Conservation (phyloP, 2,329 filamentous ascomycete genomes). For the Botryotinia calthae region DNA sequence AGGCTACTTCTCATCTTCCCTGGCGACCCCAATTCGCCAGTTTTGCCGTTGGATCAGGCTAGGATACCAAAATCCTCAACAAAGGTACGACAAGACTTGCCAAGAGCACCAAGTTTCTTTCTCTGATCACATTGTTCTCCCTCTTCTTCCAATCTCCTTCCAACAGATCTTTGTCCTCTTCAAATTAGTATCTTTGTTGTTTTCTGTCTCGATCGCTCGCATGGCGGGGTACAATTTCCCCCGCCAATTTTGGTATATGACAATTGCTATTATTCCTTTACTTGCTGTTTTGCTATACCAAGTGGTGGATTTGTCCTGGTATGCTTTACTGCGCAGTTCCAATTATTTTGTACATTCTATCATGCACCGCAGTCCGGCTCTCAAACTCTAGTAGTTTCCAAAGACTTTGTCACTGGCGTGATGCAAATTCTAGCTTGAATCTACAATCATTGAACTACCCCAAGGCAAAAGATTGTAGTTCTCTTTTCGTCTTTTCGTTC, state of each 20-base stretch:
- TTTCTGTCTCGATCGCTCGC: neutral
- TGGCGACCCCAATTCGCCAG: constrained; percentile 17
- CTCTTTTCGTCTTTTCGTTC: too few species aligned
- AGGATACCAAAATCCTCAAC: neutral
- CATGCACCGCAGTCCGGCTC: neutral
- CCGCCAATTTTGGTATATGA: neutral
- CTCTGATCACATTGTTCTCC: constrained; percentile 6
- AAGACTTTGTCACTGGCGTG: neutral
- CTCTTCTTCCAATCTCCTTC: neutral
- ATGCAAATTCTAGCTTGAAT: too few species aligned
- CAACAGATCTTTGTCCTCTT: neutral
- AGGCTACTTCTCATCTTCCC: constrained; percentile 13
- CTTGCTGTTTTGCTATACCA: constrained; percentile 28
- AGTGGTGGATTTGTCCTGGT: constrained; percentile 26
- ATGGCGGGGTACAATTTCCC: constrained; percentile 25
- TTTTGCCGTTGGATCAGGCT: constrained; percentile 3
- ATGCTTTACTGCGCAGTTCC: constrained; percentile 18
- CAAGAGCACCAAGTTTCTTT: neutral
- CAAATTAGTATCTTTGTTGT: neutral
- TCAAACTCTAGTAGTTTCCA: neutral
- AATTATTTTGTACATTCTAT: neutral
- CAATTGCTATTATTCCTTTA: constrained; percentile 25
- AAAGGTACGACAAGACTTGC: constrained; percentile 16
- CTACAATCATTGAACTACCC: neutral
- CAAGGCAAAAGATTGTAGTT: neutral